These are phyloP conservation scores for Quercus rubra DNA, from an alignment of 306 rosid genomes.

Conservation along the genomic window DNA sequence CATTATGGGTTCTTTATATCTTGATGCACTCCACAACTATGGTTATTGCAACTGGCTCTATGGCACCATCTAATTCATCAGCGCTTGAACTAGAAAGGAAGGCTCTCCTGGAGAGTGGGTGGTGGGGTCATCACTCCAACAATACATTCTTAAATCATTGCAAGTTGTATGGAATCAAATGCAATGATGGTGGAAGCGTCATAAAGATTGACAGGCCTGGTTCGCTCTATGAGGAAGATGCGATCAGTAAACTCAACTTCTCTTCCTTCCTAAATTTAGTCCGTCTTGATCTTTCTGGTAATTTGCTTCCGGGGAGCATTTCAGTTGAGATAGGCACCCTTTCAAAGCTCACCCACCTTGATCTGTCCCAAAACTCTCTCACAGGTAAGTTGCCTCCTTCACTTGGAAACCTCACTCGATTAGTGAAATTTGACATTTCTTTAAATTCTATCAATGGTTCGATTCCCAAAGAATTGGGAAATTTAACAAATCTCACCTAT, in stretches of 20 bases:
- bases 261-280: not conserved
- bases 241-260: not conserved
- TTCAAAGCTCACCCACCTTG: not conserved
- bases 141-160: not conserved
- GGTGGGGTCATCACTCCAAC: not conserved
- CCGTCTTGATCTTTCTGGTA: not conserved
- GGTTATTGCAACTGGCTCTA: not conserved
- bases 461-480: not conserved
- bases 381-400: not conserved
- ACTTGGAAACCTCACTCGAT: not conserved
- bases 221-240: accelerated
- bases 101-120: not conserved
- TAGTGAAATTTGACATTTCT: not conserved
- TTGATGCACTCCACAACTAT: not conserved
- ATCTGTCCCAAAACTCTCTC: not conserved
- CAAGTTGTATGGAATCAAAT: not conserved
- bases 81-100: not conserved
- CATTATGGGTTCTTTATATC: not conserved
- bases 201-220: not conserved
- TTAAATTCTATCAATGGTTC: not conserved
- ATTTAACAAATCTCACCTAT: not conserved
- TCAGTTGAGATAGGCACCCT: not conserved
- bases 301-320: not conserved
- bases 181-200: not conserved
- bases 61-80: not conserved